Evolutionary conservation across 2,329 filamentous ascomycete species (phyloP), one percentile per base, ranked within the genome.

Genomic region (Talaromyces funiculosus): DNA sequence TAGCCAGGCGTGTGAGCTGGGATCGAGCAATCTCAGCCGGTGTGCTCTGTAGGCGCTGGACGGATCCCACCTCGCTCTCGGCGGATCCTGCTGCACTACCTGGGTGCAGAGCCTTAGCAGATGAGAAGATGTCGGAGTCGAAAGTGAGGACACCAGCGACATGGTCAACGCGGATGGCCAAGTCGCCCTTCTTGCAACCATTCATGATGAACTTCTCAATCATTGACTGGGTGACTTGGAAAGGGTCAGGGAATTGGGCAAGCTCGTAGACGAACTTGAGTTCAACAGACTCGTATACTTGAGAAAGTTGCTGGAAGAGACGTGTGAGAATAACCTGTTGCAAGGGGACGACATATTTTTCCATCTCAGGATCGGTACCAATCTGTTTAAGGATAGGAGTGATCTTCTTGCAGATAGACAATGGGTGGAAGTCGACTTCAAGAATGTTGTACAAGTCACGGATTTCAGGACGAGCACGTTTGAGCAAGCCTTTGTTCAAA

Each of bases 181-280:
- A 84, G 70, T 99, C 94, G 61, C 94, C 94, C 85, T 99, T 99
- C 86, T 99, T 99, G 85, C 96, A 97, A 65, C 94, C 94, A 77
- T 99, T 99, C 94, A 99, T 99, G 83, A 99, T 97, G 83, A 99
- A 99, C 81, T 97, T 99, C 82, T 99, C 94, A 67, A 99, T 95
- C 64, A 90, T 96, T 66, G 88, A 86, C 58, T 90, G 87, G 65
- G 85, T 89, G 67, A 97, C 92, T 78, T 97, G 89, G 84, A 95
- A 97, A 43, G 94, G 91, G 74, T 96, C 92, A 9, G 94, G 94
- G 83, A 99, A 99, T 72, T 94, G 85, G 64, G 94, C 94, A 59
- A 99, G 88, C 71, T 90, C 88, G 75, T 96, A 89, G 51, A 99
- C 93, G 69, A 97, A 97, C 69, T 86, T 85, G 63, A 99, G 84